Conservation (phyloP, 192 early-diverging fungal genomes). For the Backusella luteola region DNA sequence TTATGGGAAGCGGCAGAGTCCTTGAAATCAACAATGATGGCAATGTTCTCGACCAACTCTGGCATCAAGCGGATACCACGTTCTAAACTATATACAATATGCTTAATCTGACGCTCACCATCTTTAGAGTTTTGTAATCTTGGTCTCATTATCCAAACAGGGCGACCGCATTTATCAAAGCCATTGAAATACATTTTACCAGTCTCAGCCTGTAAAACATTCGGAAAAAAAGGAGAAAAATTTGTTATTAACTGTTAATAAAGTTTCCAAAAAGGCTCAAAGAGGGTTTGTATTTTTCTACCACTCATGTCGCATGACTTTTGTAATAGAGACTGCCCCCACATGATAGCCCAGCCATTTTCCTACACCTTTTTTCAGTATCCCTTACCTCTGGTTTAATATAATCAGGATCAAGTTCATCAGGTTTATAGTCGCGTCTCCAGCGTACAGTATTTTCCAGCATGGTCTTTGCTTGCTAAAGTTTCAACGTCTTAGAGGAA, state of each 20-base stretch:
- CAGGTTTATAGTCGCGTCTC: constrained; percentile 72
- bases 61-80: constrained; percentile 72
- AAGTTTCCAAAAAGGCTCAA: not conserved
- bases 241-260: not conserved
- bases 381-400: constrained; percentile 68
- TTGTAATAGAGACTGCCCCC: not conserved
- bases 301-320: constrained; percentile 3
- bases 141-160: constrained; percentile 76
- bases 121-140: constrained; percentile 80
- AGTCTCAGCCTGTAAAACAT: constrained; percentile 47
- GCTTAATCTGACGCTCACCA: constrained; percentile 69
- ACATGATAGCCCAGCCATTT: not conserved
- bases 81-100: constrained; percentile 84
- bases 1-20: constrained; percentile 63
- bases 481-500: not conserved
- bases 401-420: constrained; percentile 64
- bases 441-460: constrained; percentile 77
- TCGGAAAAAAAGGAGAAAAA: not conserved
- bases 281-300: constrained; percentile 8
- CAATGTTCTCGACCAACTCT: constrained; percentile 71
- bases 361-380: not conserved
- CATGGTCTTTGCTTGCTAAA: constrained; percentile 53
- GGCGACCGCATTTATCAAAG: constrained; percentile 74
- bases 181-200: constrained; percentile 88
- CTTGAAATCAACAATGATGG: constrained; percentile 82